Conservation (phyloP, 169 alveolate species). For the Eimeria praecox region DNA sequence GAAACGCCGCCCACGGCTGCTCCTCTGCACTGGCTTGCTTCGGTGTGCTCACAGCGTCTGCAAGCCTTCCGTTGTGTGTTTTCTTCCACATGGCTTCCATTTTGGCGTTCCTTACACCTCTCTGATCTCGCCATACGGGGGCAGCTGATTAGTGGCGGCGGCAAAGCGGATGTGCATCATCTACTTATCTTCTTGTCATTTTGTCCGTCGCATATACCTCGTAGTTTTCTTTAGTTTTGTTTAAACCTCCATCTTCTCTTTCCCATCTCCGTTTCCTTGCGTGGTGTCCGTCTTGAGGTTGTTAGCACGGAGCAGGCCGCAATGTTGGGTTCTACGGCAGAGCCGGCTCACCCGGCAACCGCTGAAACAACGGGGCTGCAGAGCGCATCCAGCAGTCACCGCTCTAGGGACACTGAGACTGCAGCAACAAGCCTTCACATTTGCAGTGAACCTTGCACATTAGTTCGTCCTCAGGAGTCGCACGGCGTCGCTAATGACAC, state of each 20-base stretch:
- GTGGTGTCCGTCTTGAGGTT: neutral
- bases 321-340: neutral
- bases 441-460: neutral
- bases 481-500: neutral
- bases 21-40: neutral
- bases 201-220: neutral
- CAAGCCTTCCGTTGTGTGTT: neutral
- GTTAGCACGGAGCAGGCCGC: neutral
- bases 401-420: neutral
- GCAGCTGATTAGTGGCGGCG: neutral
- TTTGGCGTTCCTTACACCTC: neutral
- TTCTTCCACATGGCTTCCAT: neutral
- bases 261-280: too few relatives aligned
- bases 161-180: neutral
- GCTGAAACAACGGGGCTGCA: neutral
- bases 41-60: neutral
- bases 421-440: neutral
- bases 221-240: neutral
- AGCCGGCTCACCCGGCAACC: neutral
- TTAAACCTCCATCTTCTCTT: neutral
- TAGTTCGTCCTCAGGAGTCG: neutral
- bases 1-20: conserved; percentile 2
- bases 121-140: neutral
- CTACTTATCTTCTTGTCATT: neutral
- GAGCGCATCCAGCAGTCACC: neutral